Evolutionary conservation across 1,284 basidiomycete genomes (phyloP), one percentile per base, ranked within the genome.

Genomic region (Hemileia vastatrix): DNA sequence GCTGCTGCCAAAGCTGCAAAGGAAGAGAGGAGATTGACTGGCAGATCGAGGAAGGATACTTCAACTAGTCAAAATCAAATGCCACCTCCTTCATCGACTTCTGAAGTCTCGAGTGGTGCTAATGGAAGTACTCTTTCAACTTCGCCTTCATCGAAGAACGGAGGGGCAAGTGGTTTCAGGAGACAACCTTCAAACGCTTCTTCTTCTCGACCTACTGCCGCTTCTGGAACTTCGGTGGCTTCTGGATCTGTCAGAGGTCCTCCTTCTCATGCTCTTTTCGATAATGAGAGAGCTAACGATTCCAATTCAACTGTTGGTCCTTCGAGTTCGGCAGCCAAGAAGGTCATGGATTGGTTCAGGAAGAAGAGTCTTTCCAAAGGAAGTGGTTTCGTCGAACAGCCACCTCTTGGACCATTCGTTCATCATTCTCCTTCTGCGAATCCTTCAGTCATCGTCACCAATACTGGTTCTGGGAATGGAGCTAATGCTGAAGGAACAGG

Each of bases 301-400:
- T 68, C 67, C 65, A 57, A 57, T 19, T 71, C 71, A 21, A 72
- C 70, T 2, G 65, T 69, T 9, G 71, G 71, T 1, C 68, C 69
- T 1, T 71, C 70, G 45, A 69, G 67, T 57, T 70, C 61, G 40
- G 71, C 71, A 27, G 81, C 82, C 24, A 82, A 82, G 74, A 79
- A 80, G 57, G 82, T 83, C 64, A 83, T 83, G 81, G 81, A 82
- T 68, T 83, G 82, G 82, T 83, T 83, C 78, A 72, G 82, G 33
- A 78, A 80, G 65, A 81, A 81, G 72, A 79, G 78, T 33, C 71
- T 80, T 24, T 54, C 69, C 23, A 59, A 66, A 3, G 68, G 70
- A 32, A 61, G 57, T 2, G 36, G 36, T 11, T 70, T 71, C 56
- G 65, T 64, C 57, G 71, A 72, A 51, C 69, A 70, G 64, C 69